Percentiles rank a stretch among this genome's conserved stretches.
Evolutionary conservation across 2,329 filamentous ascomycete species (phyloP).

Genomic region (Lachnellula arida): DNA sequence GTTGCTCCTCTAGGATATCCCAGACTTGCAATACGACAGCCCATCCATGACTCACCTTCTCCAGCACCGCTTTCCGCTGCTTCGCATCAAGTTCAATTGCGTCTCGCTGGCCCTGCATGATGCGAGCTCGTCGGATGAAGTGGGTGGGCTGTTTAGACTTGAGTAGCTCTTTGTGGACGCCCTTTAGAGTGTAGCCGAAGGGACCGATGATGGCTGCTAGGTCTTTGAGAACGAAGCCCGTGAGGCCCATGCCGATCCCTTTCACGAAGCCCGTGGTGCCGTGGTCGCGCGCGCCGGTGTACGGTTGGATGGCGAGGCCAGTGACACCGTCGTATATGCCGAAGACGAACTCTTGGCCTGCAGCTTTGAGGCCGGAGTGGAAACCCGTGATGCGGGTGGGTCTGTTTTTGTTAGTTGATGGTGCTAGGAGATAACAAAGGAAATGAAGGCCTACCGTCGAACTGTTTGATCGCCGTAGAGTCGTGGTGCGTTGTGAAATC

Average conservation of each 20-base stretch:
- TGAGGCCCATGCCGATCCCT: slow-evolving; percentile 57
- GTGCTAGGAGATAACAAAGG: background rate
- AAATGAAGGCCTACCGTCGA: slow-evolving; percentile 32
- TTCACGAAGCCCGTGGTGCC: slow-evolving; percentile 49
- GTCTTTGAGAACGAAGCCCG: slow-evolving; percentile 61
- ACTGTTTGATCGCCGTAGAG: slow-evolving; percentile 69
- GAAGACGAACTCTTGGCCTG: slow-evolving; percentile 55
- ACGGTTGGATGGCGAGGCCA: slow-evolving; percentile 56
- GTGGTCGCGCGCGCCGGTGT: slow-evolving; percentile 50
- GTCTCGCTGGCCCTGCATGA: slow-evolving; percentile 53
- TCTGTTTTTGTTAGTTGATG: slow-evolving; percentile 27
- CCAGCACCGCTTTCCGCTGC: slow-evolving; percentile 28
- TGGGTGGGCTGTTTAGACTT: slow-evolving; percentile 48
- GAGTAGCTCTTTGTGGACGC: slow-evolving; percentile 54
- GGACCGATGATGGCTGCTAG: slow-evolving; percentile 57
- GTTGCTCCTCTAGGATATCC: slow-evolving; percentile 35
- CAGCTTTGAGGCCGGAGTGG: slow-evolving; percentile 57
- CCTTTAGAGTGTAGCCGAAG: slow-evolving; percentile 59
- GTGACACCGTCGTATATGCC: slow-evolving; percentile 63
- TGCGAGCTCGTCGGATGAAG: slow-evolving; percentile 52
- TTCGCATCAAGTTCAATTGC: slow-evolving; percentile 31
- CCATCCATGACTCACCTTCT: slow-evolving; percentile 40
- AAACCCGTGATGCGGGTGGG: slow-evolving; percentile 61
- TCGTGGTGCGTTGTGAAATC: slow-evolving; percentile 66
- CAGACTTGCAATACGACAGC: slow-evolving; percentile 38